Evolutionary conservation across 2,329 filamentous ascomycete species (phyloP), one percentile per base, ranked within the genome.

Genomic region (Moelleriella libera): DNA sequence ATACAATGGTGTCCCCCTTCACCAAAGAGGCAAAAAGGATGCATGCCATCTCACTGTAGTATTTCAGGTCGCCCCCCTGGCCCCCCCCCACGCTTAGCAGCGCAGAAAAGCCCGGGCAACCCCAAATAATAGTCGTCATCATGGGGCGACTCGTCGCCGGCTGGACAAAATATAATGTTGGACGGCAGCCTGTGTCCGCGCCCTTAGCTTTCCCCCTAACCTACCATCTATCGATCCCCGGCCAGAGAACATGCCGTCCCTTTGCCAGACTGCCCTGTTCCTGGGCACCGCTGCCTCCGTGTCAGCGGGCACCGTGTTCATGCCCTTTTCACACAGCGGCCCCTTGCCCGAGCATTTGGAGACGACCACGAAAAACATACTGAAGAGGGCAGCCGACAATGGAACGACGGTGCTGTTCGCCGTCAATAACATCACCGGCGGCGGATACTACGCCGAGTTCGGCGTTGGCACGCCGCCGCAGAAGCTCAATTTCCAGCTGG

Each of bases 381-480:
- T 53, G 45, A 40, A 50, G n/a, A 52, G 60, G 45, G 41, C 53
- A 45, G 56, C 54, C 43, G 54, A 58, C 43, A 57, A 60, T 47
- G 56, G 52, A 40, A 54, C 54, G 28, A 42, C 63, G n/a, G 49
- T 49, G 37, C 58, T 76, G 37, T 61, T 56, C 7, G 63, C 63
- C 32, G 44, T 70, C 57, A 80, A 80, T 61, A 76, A 76, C 52
- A 55, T 76, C 50, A 70, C 68, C 0, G 71, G 68, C 43, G 75
- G 73, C 34, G 70, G 73, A 11, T 80, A 80, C 63, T 78, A 71
- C 56, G 70, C 73, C 41, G 68, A 76, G 45, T 68, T 82, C 41
- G 63, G 64, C n/a, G 61, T 82, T 41, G 79, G 79, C 45, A 79
- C 76, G 0, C 79, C 79, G 1, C 63, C 67, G 0, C 78, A 82